phyloP scores from a whole-genome alignment of 1,139 yeast genomes.

The Lodderomyces theae region DNA sequence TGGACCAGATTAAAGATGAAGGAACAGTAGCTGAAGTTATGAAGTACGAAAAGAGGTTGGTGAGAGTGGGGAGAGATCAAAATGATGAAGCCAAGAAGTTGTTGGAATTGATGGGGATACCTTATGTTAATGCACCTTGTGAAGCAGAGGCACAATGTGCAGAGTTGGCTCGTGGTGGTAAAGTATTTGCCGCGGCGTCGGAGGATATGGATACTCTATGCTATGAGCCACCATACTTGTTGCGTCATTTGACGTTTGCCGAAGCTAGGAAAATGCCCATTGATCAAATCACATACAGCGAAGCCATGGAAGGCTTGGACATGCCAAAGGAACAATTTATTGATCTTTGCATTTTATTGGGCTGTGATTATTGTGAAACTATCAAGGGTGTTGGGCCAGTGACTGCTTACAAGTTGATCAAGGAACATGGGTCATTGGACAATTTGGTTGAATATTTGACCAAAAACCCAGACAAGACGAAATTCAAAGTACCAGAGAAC shows the following conservation, averaged over 20 bases:
- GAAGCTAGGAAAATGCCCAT: slow-evolving; percentile 93
- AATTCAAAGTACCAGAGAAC: slow-evolving; percentile 84
- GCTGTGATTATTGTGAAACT: slow-evolving; percentile 96
- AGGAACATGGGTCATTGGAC: slow-evolving; percentile 80
- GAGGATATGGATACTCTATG: slow-evolving; percentile 99
- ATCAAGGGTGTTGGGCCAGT: slow-evolving; percentile 95
- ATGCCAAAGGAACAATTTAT: slow-evolving; percentile 73
- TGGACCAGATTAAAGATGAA: slow-evolving; percentile 71
- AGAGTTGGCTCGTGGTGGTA: slow-evolving; percentile 79
- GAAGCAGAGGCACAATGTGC: slow-evolving; percentile 99
- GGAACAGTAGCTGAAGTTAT: slow-evolving; percentile 77
- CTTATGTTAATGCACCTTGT: slow-evolving; percentile 89
- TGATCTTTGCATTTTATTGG: slow-evolving; percentile 87
- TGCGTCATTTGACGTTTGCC: slow-evolving; percentile 88
- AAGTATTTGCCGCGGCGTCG: slow-evolving; percentile 95
- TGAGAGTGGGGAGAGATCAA: slow-evolving; percentile 82
- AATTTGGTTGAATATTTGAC: slow-evolving; percentile 65
- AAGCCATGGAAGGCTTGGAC: slow-evolving; percentile 73
- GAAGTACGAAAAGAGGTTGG: slow-evolving; percentile 82
- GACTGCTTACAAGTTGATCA: slow-evolving; percentile 83
- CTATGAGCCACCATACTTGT: slow-evolving; percentile 76
- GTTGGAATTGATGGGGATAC: slow-evolving; percentile 88
- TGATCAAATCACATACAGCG: slow-evolving; percentile 70
- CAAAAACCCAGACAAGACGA: slow-evolving; percentile 58
- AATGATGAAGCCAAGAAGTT: slow-evolving; percentile 89